phyloP scores from a whole-genome alignment of 768 basidiomycete genomes.

The Tremella mesenterica region DNA sequence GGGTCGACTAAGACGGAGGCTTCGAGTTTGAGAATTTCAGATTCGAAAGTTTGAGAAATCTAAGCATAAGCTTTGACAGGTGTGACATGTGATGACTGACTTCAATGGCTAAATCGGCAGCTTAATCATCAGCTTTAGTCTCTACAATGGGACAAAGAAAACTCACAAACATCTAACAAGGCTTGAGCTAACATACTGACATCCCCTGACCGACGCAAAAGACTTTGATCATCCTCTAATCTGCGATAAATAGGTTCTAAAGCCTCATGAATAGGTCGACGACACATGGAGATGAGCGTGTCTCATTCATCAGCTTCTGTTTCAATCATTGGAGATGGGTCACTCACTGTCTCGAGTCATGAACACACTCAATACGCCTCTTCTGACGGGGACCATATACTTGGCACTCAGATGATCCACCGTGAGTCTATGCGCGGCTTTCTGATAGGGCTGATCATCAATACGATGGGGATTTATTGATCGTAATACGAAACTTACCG shows the following conservation, averaged over 20 bases:
- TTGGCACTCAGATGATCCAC: constrained; percentile 40
- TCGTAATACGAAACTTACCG: constrained; percentile 9
- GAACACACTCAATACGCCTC: constrained; percentile 38
- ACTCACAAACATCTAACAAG: constrained; percentile 39
- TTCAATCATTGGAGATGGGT: background rate
- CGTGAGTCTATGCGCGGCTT: constrained; percentile 36
- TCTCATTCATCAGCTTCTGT: constrained; percentile 12
- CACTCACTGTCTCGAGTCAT: constrained; percentile 42
- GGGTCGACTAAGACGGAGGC: constrained; percentile 41
- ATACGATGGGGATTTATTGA: no score
- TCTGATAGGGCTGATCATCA: constrained; percentile 19
- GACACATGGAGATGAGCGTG: constrained; percentile 37
- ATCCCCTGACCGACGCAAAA: constrained; percentile 39
- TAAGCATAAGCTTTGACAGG: constrained; percentile 3
- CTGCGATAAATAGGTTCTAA: constrained; percentile 39
- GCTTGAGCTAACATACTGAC: constrained; percentile 43
- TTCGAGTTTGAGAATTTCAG: constrained; percentile 42
- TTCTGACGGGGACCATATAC: constrained; percentile 43
- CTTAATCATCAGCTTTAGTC: constrained; percentile 11
- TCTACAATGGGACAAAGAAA: background rate
- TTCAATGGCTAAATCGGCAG: constrained; percentile 40
- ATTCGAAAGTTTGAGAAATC: constrained; percentile 42
- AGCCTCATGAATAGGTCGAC: constrained; percentile 23
- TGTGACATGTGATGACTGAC: constrained; percentile 5
- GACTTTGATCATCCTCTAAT: constrained; percentile 36